Conservation (phyloP, 192 early-diverging fungal genomes). For the Lobosporangium transversale region DNA sequence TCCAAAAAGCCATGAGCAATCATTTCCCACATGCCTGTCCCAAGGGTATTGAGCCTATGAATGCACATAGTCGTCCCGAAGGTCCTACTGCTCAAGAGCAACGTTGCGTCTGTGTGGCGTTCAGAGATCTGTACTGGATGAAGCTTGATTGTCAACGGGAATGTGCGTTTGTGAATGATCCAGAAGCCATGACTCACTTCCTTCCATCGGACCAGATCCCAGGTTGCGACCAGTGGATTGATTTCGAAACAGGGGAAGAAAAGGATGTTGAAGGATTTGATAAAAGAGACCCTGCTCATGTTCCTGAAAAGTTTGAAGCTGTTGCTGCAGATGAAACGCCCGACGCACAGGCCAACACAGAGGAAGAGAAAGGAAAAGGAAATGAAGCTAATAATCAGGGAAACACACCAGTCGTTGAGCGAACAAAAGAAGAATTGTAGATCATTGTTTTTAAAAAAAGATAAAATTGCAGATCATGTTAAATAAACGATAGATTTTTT, state of each 20-base stretch:
- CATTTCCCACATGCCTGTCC: conserved; percentile 49
- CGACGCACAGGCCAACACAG: background rate
- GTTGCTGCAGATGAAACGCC: background rate
- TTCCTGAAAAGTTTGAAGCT: conserved; percentile 18
- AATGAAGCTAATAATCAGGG: background rate
- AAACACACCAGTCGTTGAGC: background rate
- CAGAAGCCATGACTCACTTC: conserved; percentile 26
- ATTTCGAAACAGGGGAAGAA: conserved; percentile 20
- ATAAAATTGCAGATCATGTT: no score
- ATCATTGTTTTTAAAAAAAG: no score
- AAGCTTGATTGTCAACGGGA: conserved; percentile 27
- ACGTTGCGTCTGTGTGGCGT: conserved; percentile 39
- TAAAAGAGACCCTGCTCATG: conserved; percentile 14
- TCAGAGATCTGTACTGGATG: conserved; percentile 45
- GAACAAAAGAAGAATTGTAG: background rate
- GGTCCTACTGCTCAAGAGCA: conserved; percentile 21
- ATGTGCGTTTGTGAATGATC: conserved; percentile 25
- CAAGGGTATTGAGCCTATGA: conserved; percentile 10
- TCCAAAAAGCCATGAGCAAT: conserved; percentile 36
- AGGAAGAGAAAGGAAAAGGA: background rate
- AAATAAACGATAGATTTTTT: no score
- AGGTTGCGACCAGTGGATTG: conserved; percentile 28
- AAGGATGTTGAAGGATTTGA: conserved; percentile 32
- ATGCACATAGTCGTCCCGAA: conserved; percentile 11
- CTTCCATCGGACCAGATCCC: conserved; percentile 3